Conservation (phyloP, 805 yeast genomes). For the Ascoidea rubescens region DNA sequence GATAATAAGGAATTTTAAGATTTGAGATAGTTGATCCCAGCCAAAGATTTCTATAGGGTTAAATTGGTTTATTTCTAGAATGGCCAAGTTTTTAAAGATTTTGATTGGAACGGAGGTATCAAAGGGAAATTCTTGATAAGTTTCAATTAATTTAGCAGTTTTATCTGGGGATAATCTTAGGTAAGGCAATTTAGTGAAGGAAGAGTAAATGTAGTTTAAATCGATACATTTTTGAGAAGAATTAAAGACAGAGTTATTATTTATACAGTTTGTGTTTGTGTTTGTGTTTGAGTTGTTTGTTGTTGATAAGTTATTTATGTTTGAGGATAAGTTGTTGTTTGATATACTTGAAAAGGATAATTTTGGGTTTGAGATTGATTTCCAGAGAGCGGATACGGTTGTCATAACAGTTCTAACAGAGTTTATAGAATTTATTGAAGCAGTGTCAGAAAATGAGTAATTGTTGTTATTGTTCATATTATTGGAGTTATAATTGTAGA, state of each 20-base stretch:
- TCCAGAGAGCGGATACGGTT: slow-evolving; percentile 28
- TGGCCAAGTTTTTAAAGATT: slow-evolving; percentile 47
- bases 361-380: slow-evolving; percentile 12
- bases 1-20: slow-evolving; percentile 38
- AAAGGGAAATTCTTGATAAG: slow-evolving; percentile 59
- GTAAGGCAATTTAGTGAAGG: slow-evolving; percentile 55
- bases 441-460: slow-evolving; percentile 11
- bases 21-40: slow-evolving; percentile 45
- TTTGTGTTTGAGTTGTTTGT: neutral
- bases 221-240: slow-evolving; percentile 25
- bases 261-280: slow-evolving; percentile 3
- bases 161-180: slow-evolving; percentile 45
- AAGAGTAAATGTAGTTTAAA: slow-evolving; percentile 38
- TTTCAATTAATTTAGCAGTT: slow-evolving; percentile 40
- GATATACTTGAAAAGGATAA: neutral
- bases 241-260: slow-evolving; percentile 9
- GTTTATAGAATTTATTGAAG: slow-evolving; percentile 13
- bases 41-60: slow-evolving; percentile 56
- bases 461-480: slow-evolving; percentile 1
- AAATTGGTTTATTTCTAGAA: slow-evolving; percentile 42
- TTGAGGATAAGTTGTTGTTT: neutral
- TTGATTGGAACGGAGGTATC: slow-evolving; percentile 55
- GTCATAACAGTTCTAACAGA: slow-evolving; percentile 23
- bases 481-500: slow-evolving; percentile 7
- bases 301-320: neutral